Evolutionary conservation across 78 protist genomes (phyloP), one percentile per base, ranked within the genome.

Genomic region (Dictyostelium brefeldianum): DNA sequence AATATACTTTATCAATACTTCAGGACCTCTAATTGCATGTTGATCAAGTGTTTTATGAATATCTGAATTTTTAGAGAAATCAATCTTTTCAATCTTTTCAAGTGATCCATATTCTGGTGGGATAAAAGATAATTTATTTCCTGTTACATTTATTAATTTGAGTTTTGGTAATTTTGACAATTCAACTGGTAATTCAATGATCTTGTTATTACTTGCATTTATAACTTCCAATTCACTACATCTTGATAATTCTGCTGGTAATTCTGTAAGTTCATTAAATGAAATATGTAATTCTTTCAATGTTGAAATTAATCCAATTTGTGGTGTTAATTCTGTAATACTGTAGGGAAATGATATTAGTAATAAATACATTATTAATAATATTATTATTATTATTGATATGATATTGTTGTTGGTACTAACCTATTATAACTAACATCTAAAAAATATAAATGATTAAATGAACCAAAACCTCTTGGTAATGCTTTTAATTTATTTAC

Each of bases 381-480:
- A 41, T 71, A 43, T 43, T 15, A 20, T 18, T 43, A 18, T 43
- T 71, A 43, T 8, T 71, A 47, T 47, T n/a, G n/a, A n/a, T n/a
- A n/a, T n/a, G n/a, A n/a, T n/a, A n/a, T n/a, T n/a, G n/a, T n/a
- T n/a, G n/a, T n/a, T n/a, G n/a, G 20, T 74, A 22, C 59, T 3
- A 57, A 79, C 83, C 65, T 83, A 81, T 91, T 91, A 53, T 91
- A 91, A 27, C 74, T 50, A 47, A 91, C 50, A 91, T 91, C 95
- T 36, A 91, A 81, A 54, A 91, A 81, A 36, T 47, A 71, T 17
- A 91, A 70, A 75, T 80, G 83, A 64, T 91, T 91, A 51, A 91
- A 91, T 48, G 95, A 73, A 56, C 95, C 95, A 54, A 91, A 91
- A 36, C 95, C 95, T 69, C 95, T 82, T 78, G 95, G 95, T 46